phyloP scores from a whole-genome alignment of 2,329 filamentous ascomycete species.

The Hypoxylon sp. region DNA sequence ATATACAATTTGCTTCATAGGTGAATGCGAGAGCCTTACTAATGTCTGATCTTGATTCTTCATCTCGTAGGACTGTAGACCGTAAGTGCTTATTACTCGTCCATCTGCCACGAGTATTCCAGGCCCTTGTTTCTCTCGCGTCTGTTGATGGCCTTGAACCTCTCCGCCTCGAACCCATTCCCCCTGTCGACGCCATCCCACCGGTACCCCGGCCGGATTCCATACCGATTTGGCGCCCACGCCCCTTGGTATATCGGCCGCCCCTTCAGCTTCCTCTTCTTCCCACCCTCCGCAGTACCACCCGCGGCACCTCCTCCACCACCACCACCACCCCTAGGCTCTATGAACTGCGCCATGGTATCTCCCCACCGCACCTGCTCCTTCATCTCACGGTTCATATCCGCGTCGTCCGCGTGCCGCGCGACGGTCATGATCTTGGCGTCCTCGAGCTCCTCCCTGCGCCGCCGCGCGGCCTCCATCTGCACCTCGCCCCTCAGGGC shows the following conservation, averaged over 20 bases:
- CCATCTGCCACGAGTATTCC: constrained; percentile 97
- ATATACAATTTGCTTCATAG: constrained; percentile 26
- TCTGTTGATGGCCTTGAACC: constrained; percentile 88
- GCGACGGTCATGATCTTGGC: constrained; percentile 86
- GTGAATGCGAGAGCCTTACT: constrained; percentile 11
- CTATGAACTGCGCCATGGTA: constrained; percentile 85
- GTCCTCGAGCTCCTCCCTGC: constrained; percentile 78
- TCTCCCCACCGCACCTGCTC: constrained; percentile 89
- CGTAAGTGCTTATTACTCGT: constrained; percentile 68
- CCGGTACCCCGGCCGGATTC: constrained; percentile 88
- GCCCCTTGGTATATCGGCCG: constrained; percentile 82
- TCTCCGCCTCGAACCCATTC: constrained; percentile 93
- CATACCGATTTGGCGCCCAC: constrained; percentile 91
- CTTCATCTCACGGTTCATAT: constrained; percentile 86
- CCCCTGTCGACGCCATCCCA: constrained; percentile 98
- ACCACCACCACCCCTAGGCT: constrained; percentile 56
- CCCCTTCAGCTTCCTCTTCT: constrained; percentile 54
- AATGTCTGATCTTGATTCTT: constrained; percentile 2
- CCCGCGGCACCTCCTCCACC: constrained; percentile 43
- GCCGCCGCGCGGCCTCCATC: constrained; percentile 71
- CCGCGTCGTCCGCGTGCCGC: constrained; percentile 83
- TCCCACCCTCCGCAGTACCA: constrained; percentile 50
- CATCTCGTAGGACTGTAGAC: background rate
- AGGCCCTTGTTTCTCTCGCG: constrained; percentile 81
- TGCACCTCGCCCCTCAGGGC: constrained; percentile 89